phyloP scores from a whole-genome alignment of 345 rosid species.

The Euphorbia pulcherrima region DNA sequence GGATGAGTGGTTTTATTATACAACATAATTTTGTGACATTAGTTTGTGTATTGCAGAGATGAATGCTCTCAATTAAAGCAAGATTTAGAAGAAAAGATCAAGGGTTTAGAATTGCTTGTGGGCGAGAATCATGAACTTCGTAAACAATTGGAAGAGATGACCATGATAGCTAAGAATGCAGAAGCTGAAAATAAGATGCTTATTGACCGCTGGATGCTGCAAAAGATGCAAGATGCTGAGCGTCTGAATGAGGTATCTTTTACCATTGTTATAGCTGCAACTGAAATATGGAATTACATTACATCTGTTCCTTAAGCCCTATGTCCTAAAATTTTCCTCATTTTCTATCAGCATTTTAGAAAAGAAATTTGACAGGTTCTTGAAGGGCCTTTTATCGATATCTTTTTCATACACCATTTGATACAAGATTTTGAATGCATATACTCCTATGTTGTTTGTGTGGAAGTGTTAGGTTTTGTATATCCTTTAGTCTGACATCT shows the following conservation, averaged over 20 bases:
- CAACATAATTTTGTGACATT: constrained; percentile 7
- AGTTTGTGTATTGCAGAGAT: constrained; percentile 43
- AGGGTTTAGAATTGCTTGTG: constrained; percentile 55
- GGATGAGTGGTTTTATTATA: neutral
- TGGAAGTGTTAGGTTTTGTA: neutral
- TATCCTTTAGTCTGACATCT: neutral
- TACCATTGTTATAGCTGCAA: constrained; percentile 8
- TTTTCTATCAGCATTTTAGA: neutral
- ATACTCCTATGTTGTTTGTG: neutral
- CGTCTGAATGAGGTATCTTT: constrained; percentile 85
- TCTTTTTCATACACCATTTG: neutral
- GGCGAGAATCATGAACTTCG: constrained; percentile 58
- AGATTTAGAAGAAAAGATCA: constrained; percentile 63
- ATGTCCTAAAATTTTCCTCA: neutral
- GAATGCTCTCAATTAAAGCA: constrained; percentile 49
- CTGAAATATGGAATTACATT: neutral
- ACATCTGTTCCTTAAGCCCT: neutral
- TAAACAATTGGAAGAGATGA: constrained; percentile 57
- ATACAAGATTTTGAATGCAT: neutral
- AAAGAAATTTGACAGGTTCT: neutral
- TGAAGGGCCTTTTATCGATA: neutral
- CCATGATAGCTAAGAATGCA: constrained; percentile 60
- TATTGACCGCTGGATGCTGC: constrained; percentile 93
- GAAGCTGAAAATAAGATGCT: constrained; percentile 88
- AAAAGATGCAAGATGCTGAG: constrained; percentile 97